Evolutionary conservation across 371 early-diverging fungal species (phyloP).

Genomic region (Rhizopus stolonifer): DNA sequence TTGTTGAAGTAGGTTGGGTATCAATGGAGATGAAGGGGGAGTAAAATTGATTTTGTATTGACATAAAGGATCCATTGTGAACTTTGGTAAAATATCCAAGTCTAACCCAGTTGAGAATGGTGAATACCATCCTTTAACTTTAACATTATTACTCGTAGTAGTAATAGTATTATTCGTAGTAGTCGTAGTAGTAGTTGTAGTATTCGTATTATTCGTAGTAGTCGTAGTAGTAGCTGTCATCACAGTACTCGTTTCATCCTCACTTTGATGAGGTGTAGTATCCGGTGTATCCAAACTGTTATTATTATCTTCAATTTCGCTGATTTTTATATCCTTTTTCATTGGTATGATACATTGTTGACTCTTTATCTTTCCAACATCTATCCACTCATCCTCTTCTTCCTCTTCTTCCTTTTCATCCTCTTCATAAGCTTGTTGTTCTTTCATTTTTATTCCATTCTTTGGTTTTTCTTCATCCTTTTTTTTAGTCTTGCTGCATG

Average conservation of each 20-base stretch:
- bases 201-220: no score
- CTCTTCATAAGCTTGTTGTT: neutral
- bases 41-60: slow-evolving; percentile 13
- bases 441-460: neutral
- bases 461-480: slow-evolving; percentile 8
- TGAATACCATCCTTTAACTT: slow-evolving; percentile 29
- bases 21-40: slow-evolving; percentile 1
- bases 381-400: slow-evolving; percentile 6
- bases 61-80: slow-evolving; percentile 16
- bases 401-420: slow-evolving; percentile 6
- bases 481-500: slow-evolving; percentile 3
- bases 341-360: neutral
- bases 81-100: slow-evolving; percentile 28
- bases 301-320: neutral
- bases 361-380: neutral
- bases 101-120: slow-evolving; percentile 36
- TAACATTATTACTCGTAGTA: no score
- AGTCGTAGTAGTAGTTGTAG: no score
- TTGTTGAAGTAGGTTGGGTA: slow-evolving; percentile 7
- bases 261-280: neutral
- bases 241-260: neutral
- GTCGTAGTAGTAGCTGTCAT: no score
- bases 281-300: neutral
- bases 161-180: no score
- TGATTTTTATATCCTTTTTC: neutral